A percentile compares a stretch with the other conserved stretches of the same genome.
Evolutionary conservation across 495 filamentous ascomycete genomes (phyloP).

Genomic region (Choiromyces venosus): DNA sequence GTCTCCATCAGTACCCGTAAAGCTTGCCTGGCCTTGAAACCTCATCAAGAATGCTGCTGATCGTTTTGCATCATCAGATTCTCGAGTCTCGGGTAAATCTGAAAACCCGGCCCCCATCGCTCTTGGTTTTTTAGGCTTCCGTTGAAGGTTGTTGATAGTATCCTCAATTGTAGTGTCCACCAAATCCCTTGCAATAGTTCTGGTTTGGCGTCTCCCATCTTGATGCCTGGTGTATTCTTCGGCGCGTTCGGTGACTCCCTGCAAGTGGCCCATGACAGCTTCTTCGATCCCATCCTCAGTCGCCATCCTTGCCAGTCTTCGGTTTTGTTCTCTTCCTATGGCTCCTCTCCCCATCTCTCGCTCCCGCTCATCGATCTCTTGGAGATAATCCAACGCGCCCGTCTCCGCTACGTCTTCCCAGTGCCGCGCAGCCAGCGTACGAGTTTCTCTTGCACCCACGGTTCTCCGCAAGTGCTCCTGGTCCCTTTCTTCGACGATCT

Average conservation of each 20-base stretch:
- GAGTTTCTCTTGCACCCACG: neutral
- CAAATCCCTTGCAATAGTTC: neutral
- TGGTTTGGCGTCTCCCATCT: neutral
- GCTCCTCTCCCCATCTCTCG: slow-evolving; percentile 3
- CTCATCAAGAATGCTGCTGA: slow-evolving; percentile 4
- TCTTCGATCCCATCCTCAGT: neutral
- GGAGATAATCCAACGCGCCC: neutral
- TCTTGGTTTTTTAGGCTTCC: neutral
- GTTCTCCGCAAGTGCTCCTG: slow-evolving; percentile 5
- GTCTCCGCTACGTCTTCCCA: slow-evolving; percentile 1
- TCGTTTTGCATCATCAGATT: neutral
- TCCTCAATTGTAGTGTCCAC: neutral
- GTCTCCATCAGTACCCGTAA: neutral
- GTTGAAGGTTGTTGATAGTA: neutral
- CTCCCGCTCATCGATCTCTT: neutral
- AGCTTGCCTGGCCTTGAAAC: neutral
- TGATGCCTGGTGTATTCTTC: neutral
- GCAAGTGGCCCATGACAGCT: neutral
- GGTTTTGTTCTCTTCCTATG: neutral
- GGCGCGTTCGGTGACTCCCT: neutral
- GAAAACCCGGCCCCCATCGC: neutral
- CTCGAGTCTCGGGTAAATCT: neutral
- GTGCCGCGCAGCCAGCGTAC: neutral
- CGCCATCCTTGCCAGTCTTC: neutral
- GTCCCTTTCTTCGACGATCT: slow-evolving; percentile 8